Base-by-base conservation (phyloP, 73 alveolate genomes). In the Tetrahymena borealis region DNA sequence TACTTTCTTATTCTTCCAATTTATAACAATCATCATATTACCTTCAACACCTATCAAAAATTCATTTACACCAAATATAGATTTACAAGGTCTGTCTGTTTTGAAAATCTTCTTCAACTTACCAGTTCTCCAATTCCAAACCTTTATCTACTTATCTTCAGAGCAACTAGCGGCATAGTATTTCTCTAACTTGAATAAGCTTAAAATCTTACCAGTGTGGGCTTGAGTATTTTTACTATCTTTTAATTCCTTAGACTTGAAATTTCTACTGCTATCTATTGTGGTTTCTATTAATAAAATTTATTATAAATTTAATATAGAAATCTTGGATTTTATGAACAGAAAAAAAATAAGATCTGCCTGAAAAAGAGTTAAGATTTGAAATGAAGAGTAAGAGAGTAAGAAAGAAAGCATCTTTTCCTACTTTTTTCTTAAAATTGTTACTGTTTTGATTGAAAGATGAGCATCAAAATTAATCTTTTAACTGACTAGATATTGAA, bases 111-210 rank as follows among this genome's bases (percentile, higher is more conserved):
- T 60, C 28, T 60, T 60, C 31, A 60, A 20, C 28, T 60, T 60
- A 60, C 85, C 85, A n/a, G 85, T 60, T 60, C 85, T 60, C 85
- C 85, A 60, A 60, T 60, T 60, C 85, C 85, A 60, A 60, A 60
- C 85, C 85, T 60, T 60, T 32, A 60, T 60, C 28, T 60, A n/a
- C 28, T 60, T 60, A 60, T 60, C 85, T 60, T 60, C 85, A n/a
- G 85, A 60, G 28, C 85, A 60, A 15, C 85, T 60, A 15, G 85
- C 85, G 4, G 85, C 85, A 60, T 60, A 60, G 13, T 18, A 60
- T n/a, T 60, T 60, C 28, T 60, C 85, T 60, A 60, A 60, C 28
- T 60, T 60, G 28, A 60, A 60, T 60, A 60, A n/a, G 85, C 85
- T 24, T 1, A 60, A 9, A 15, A 60, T 35, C 13, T 60, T 60